phyloP scores from a whole-genome alignment of 352 stramenopile genomes.

The Phytophthora gonapodyides region DNA sequence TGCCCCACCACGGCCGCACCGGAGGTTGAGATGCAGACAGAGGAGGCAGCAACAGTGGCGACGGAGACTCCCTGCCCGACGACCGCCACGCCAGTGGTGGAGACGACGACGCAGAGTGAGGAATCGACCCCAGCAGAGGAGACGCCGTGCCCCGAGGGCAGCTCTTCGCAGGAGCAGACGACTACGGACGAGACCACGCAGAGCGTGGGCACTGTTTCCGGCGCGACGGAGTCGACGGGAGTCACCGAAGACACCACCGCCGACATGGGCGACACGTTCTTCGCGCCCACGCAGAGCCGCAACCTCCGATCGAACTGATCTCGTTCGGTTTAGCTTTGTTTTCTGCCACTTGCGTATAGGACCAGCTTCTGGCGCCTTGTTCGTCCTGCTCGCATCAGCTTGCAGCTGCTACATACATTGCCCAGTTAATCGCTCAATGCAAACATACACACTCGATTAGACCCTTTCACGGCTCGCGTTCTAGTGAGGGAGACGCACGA shows the following conservation, averaged over 20 bases:
- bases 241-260: constrained; percentile 7
- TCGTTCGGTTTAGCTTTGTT: constrained; percentile 21
- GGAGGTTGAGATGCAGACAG: constrained; percentile 3
- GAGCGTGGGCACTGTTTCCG: constrained; percentile 1
- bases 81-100: neutral
- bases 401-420: constrained; percentile 26
- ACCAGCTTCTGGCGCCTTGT: constrained; percentile 15
- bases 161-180: constrained; percentile 9
- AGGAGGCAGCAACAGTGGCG: constrained; percentile 1
- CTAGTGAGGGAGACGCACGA: neutral
- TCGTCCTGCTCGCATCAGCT: constrained; percentile 6
- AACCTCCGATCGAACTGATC: constrained; percentile 33
- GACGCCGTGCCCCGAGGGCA: neutral
- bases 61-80: constrained; percentile 17
- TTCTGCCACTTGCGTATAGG: constrained; percentile 23
- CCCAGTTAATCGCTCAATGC: constrained; percentile 27
- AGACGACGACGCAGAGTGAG: constrained; percentile 4
- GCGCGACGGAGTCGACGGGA: neutral
- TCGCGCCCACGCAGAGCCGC: constrained; percentile 16
- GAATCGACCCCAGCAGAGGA: neutral
- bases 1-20: constrained; percentile 10
- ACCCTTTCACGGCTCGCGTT: neutral
- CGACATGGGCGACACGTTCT: constrained; percentile 29
- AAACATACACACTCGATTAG: constrained; percentile 21
- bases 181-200: neutral